A percentile compares a stretch with the other conserved stretches of the same genome.
These are phyloP conservation scores for Alternaria brassicae DNA, from an alignment of 2,329 filamentous ascomycete genomes.

Conservation along the genomic window DNA sequence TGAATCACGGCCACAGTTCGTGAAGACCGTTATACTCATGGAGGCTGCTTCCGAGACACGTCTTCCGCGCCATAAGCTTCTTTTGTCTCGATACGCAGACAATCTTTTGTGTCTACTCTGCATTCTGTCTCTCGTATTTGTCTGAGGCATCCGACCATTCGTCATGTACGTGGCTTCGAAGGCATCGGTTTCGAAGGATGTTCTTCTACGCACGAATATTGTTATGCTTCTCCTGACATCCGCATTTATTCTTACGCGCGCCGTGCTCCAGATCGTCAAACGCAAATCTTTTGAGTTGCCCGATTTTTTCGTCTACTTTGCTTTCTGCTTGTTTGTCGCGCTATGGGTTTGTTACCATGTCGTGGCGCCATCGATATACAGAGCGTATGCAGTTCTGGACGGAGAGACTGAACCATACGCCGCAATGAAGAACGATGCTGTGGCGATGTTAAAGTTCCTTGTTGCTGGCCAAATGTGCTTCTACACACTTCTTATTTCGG, in stretches of 20 bases:
- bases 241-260: slow-evolving; percentile 16
- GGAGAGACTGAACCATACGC: slow-evolving; percentile 38
- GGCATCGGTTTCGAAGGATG: slow-evolving; percentile 11
- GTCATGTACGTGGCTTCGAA: slow-evolving; percentile 1
- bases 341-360: slow-evolving; percentile 44
- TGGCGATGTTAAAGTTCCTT: slow-evolving; percentile 45
- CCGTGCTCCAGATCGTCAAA: slow-evolving; percentile 14
- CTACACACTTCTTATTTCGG: slow-evolving; percentile 15
- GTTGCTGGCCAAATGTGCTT: slow-evolving; percentile 48
- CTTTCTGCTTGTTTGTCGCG: slow-evolving; percentile 36
- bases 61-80: neutral
- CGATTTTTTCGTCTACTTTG: slow-evolving; percentile 34
- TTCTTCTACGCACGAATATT: slow-evolving; percentile 17
- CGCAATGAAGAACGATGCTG: slow-evolving; percentile 37
- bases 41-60: neutral
- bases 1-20: neutral
- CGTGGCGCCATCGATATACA: slow-evolving; percentile 42
- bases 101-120: neutral
- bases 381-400: slow-evolving; percentile 32
- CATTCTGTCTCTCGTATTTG: neutral
- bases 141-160: neutral
- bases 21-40: neutral
- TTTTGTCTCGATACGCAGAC: neutral
- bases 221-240: slow-evolving; percentile 26
- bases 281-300: slow-evolving; percentile 19